phyloP scores from a whole-genome alignment of 495 filamentous ascomycete genomes.

The Apodospora peruviana region DNA sequence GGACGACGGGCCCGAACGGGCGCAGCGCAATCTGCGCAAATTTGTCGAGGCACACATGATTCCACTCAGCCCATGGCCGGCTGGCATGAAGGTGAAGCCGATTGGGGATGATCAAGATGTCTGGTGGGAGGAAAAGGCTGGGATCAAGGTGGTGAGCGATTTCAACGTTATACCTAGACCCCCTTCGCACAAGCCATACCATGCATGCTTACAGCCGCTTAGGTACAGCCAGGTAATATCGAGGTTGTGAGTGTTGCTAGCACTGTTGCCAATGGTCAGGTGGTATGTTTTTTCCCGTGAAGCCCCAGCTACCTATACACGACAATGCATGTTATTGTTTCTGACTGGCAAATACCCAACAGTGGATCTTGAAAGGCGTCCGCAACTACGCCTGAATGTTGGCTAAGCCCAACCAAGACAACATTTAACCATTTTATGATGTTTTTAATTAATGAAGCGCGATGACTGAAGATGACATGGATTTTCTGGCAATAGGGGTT shows the following conservation, averaged over 20 bases:
- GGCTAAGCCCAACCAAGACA: background rate
- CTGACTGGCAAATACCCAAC: conserved; percentile 1
- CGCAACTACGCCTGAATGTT: conserved; percentile 50
- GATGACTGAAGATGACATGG: too few relatives aligned
- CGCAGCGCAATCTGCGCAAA: conserved; percentile 67
- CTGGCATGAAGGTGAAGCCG: conserved; percentile 66
- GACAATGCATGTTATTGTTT: background rate
- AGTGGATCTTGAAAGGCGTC: conserved; percentile 64
- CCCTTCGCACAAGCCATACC: background rate
- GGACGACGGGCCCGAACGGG: conserved; percentile 68
- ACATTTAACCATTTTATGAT: too few relatives aligned
- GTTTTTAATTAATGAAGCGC: background rate
- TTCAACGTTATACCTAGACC: too few relatives aligned
- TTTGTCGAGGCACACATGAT: conserved; percentile 90
- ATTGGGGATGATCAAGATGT: conserved; percentile 59
- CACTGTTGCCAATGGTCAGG: conserved; percentile 77
- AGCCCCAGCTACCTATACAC: background rate
- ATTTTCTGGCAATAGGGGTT: too few relatives aligned
- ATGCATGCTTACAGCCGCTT: background rate
- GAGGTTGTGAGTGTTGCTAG: conserved; percentile 66
- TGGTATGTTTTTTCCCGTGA: conserved; percentile 31
- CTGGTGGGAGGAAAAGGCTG: conserved; percentile 73
- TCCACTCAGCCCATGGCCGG: conserved; percentile 70
- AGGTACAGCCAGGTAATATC: conserved; percentile 78
- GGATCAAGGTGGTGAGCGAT: conserved; percentile 53